Conservation (phyloP, 345 rosid species). For the Linum tenue region DNA sequence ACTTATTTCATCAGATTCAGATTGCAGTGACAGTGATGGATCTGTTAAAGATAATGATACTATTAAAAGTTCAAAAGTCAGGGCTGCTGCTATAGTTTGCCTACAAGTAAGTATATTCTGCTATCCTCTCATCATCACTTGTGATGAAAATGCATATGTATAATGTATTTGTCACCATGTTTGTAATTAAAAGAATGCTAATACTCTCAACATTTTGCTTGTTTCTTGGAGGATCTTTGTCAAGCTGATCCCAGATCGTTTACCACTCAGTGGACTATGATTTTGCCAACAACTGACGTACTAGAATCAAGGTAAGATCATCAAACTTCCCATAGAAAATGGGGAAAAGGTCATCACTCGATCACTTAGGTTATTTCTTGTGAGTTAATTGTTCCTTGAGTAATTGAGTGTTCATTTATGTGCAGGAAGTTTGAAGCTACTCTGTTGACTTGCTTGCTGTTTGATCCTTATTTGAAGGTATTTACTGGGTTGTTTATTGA, state of each 20-base stretch:
- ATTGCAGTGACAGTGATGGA: slow-evolving; percentile 76
- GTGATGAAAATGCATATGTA: no score
- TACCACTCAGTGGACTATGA: slow-evolving; percentile 75
- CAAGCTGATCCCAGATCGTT: slow-evolving; percentile 85
- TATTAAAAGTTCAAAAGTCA: slow-evolving; percentile 55
- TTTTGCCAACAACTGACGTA: slow-evolving; percentile 77
- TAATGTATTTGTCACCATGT: not conserved
- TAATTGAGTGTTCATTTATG: slow-evolving; percentile 18
- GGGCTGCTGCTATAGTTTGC: slow-evolving; percentile 71
- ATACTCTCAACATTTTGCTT: slow-evolving; percentile 2
- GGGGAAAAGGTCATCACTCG: not conserved
- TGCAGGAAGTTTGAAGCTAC: slow-evolving; percentile 75
- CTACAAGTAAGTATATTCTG: slow-evolving; percentile 46
- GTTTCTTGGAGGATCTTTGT: slow-evolving; percentile 60
- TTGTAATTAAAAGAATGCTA: not conserved
- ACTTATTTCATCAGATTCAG: slow-evolving; percentile 71
- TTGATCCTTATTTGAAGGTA: slow-evolving; percentile 88
- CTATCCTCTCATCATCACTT: not conserved
- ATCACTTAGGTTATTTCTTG: slow-evolving; percentile 5
- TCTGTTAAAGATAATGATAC: slow-evolving; percentile 35
- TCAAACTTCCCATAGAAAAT: slow-evolving; percentile 9
- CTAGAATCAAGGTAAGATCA: slow-evolving; percentile 52
- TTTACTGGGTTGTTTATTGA: slow-evolving; percentile 12
- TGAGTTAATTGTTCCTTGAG: slow-evolving; percentile 10
- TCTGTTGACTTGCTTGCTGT: slow-evolving; percentile 74